A percentile compares a stretch with the other conserved stretches of the same genome.
Evolutionary conservation across 345 rosid species (phyloP).

Genomic region (Rhizophora mangle): DNA sequence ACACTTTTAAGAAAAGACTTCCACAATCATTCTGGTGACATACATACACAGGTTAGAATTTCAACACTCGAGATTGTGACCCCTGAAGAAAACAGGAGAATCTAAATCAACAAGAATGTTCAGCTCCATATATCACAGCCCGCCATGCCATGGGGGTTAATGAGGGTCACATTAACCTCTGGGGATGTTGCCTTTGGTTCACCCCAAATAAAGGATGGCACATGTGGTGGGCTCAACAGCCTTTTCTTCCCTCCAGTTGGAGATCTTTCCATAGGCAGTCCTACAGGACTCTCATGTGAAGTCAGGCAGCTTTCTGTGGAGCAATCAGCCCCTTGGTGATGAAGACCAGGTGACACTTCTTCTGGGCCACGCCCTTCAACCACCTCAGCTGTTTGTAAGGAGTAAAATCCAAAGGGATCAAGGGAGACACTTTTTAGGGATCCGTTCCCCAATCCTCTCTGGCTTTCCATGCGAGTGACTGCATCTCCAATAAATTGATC

Average conservation of each 20-base stretch:
- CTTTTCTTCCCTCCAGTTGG: constrained; percentile 44
- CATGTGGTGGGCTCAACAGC: constrained; percentile 26
- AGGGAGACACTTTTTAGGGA: constrained; percentile 29
- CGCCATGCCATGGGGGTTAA: constrained; percentile 33
- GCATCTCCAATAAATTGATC: constrained; percentile 52
- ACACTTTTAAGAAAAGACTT: not conserved
- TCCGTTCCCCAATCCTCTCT: constrained; percentile 32
- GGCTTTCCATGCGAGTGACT: constrained; percentile 25
- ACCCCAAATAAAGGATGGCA: constrained; percentile 44
- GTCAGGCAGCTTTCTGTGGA: constrained; percentile 72
- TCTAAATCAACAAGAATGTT: constrained; percentile 7
- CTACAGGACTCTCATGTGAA: constrained; percentile 53
- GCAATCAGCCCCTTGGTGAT: constrained; percentile 53
- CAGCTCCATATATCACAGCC: constrained; percentile 40
- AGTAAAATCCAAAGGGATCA: constrained; percentile 43
- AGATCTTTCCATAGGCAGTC: constrained; percentile 43
- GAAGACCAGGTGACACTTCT: constrained; percentile 36
- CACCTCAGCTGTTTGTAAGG: constrained; percentile 24
- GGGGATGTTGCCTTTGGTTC: constrained; percentile 31
- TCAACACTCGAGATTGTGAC: constrained; percentile 28
- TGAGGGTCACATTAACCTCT: constrained; percentile 26
- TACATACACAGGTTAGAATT: constrained; percentile 9
- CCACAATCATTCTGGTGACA: not conserved
- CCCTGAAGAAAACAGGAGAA: constrained; percentile 1
- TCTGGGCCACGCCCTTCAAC: constrained; percentile 28